Evolutionary conservation across 78 protist species (phyloP).

Genomic region (Chrysochromulina tobinii): DNA sequence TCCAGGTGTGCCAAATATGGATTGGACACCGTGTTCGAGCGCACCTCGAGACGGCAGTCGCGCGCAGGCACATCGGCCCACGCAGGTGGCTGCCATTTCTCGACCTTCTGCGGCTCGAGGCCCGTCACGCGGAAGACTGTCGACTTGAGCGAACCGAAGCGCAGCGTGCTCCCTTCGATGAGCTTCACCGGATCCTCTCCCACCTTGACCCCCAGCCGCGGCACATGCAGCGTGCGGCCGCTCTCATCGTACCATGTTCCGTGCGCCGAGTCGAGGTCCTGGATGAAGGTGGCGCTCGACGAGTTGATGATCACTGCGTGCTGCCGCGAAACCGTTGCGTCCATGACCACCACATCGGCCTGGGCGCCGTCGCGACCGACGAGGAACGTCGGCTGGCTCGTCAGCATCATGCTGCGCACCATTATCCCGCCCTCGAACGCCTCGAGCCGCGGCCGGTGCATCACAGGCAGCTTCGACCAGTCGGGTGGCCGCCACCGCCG

Average conservation of each 20-base stretch:
- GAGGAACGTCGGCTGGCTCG: not conserved
- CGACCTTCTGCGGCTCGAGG: not conserved
- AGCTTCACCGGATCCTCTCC: not conserved
- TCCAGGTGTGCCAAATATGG: not conserved
- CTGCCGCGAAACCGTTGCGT: not conserved
- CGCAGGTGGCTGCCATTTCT: not conserved
- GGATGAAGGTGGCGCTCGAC: not conserved
- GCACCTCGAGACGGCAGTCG: not conserved
- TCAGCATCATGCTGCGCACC: not conserved
- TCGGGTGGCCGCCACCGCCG: not conserved
- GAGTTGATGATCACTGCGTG: not conserved
- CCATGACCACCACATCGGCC: not conserved
- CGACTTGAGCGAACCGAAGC: not conserved
- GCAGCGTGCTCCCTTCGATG: not conserved
- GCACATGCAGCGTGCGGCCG: not conserved
- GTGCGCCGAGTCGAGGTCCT: not conserved
- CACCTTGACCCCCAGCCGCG: not conserved
- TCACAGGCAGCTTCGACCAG: not conserved
- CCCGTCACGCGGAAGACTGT: not conserved
- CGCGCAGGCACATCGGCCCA: not conserved
- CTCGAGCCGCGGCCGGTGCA: not conserved
- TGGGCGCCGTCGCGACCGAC: not conserved
- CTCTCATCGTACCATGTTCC: not conserved
- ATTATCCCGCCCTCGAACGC: not conserved
- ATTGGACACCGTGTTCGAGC: not conserved